A percentile compares a stretch with the other conserved stretches of the same genome.
These are phyloP conservation scores for Aspergillus sp. DNA, from an alignment of 2,329 filamentous ascomycete genomes.

Conservation along the genomic window DNA sequence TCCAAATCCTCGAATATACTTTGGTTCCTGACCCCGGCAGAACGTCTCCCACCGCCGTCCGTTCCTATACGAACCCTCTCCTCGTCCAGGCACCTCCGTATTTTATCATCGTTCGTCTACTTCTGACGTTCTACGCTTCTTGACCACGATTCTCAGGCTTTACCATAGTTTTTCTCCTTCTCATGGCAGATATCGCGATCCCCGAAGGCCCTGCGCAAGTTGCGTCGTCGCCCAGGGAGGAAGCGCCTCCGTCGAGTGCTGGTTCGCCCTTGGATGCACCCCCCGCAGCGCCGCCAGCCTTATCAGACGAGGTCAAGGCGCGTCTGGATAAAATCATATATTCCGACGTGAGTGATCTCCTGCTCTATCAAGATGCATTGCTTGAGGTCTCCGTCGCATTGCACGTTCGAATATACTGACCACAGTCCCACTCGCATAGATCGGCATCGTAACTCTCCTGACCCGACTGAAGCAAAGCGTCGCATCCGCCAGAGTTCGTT, in stretches of 20 bases:
- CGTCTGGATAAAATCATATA: conserved; percentile 39
- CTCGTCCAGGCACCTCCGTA: not conserved
- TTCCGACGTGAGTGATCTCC: conserved; percentile 35
- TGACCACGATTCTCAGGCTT: not conserved
- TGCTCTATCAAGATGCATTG: not conserved
- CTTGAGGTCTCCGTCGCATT: not conserved
- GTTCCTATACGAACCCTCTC: not conserved
- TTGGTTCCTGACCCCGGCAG: not conserved
- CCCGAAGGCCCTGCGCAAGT: conserved; percentile 17
- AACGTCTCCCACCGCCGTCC: not conserved
- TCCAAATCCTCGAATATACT: not conserved
- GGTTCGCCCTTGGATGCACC: conserved; percentile 19
- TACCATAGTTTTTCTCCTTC: not conserved
- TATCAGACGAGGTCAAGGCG: conserved; percentile 30
- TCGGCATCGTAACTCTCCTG: conserved; percentile 55
- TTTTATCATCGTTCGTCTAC: not conserved
- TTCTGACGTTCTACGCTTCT: not conserved
- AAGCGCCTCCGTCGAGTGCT: conserved; percentile 25
- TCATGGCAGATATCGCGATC: conserved; percentile 24
- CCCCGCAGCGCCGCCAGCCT: conserved; percentile 10
- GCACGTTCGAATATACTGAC: not conserved
- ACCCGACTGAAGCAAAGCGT: conserved; percentile 59
- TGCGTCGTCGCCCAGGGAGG: conserved; percentile 12
- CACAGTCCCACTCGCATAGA: conserved; percentile 29
- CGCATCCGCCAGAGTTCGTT: conserved; percentile 50